These are phyloP conservation scores for Colletotrichum viniferum DNA, from an alignment of 2,329 filamentous ascomycete species.

Conservation along the genomic window DNA sequence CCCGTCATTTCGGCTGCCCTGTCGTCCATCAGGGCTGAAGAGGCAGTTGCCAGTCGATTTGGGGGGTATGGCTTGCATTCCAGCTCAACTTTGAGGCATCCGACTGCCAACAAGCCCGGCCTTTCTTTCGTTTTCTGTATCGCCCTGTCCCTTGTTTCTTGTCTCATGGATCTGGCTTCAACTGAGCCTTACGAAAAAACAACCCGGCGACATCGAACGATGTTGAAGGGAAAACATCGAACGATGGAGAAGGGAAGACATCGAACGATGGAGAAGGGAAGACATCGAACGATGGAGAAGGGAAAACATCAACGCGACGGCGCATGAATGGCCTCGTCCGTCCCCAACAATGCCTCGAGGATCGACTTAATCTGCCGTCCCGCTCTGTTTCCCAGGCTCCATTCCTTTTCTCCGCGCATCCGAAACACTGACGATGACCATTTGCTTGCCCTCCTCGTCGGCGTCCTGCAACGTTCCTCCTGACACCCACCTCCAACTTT, in stretches of 20 bases:
- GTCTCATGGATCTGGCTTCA: background rate
- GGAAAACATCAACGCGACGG: background rate
- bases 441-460: background rate
- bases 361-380: background rate
- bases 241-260: background rate
- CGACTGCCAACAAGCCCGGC: background rate
- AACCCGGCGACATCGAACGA: background rate
- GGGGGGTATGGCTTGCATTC: background rate
- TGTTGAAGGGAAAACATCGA: background rate
- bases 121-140: background rate
- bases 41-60: background rate
- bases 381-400: background rate
- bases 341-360: background rate
- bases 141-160: background rate
- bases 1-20: background rate
- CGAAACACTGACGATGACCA: background rate
- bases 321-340: background rate
- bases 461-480: conserved; percentile 3
- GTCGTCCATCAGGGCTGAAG: background rate
- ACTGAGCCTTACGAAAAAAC: conserved; percentile 12
- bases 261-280: background rate
- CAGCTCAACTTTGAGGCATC: background rate
- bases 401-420: background rate
- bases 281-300: background rate
- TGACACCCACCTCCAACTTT: background rate